These are phyloP conservation scores for Neofusicoccum laricinum DNA, from an alignment of 2,329 filamentous ascomycete genomes.

Conservation along the genomic window DNA sequence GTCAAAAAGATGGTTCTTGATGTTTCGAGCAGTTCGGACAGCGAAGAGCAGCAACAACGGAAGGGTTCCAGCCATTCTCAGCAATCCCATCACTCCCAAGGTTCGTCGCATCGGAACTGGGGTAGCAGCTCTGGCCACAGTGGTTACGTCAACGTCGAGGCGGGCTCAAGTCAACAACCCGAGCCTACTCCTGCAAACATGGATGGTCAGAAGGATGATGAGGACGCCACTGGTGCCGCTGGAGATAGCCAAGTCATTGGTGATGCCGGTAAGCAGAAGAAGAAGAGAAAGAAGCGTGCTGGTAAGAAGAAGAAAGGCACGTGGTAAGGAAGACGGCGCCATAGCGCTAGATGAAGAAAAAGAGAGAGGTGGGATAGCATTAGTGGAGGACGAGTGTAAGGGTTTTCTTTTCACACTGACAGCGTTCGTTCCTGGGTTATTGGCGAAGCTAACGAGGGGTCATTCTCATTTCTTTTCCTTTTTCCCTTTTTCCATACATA, in stretches of 20 bases:
- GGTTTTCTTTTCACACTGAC: neutral
- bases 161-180: neutral
- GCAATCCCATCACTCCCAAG: neutral
- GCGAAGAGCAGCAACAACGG: neutral
- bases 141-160: neutral
- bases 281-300: constrained; percentile 35
- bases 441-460: neutral
- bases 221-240: constrained; percentile 19
- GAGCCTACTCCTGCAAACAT: constrained; percentile 26
- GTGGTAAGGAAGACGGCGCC: constrained; percentile 18
- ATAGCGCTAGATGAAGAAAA: neutral
- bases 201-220: constrained; percentile 18
- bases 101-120: constrained; percentile 7
- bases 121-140: constrained; percentile 8
- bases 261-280: constrained; percentile 19
- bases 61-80: constrained; percentile 11
- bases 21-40: constrained; percentile 52
- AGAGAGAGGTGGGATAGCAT: neutral
- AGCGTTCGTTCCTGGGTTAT: neutral
- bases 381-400: neutral
- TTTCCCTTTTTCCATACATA: neutral
- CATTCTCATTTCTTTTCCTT: neutral
- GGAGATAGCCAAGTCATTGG: constrained; percentile 20
- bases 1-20: constrained; percentile 74
- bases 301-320: constrained; percentile 33